Evolutionary conservation across 805 yeast species (phyloP).

Genomic region (Pichia ethanolica): DNA sequence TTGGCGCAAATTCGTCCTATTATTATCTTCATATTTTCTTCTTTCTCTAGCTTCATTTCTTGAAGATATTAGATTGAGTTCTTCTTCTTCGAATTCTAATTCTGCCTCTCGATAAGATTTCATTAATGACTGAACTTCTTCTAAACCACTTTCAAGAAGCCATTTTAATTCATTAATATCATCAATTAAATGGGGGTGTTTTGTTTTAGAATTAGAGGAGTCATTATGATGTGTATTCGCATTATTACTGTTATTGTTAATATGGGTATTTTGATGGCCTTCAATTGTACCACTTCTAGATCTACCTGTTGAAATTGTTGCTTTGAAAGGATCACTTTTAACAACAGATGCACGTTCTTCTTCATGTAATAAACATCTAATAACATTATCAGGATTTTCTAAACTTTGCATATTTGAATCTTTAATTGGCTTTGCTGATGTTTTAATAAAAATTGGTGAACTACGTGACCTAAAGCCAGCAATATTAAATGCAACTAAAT

Average conservation of each 20-base stretch:
- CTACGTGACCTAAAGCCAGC: conserved; percentile 35
- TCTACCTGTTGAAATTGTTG: conserved; percentile 18
- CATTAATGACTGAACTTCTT: conserved; percentile 31
- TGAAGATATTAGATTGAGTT: conserved; percentile 26
- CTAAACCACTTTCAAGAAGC: conserved; percentile 35
- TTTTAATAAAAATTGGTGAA: conserved; percentile 34
- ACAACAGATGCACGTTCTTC: conserved; percentile 25
- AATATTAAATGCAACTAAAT: conserved; percentile 35
- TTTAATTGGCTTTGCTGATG: conserved; percentile 20
- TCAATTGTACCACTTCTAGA: conserved; percentile 32
- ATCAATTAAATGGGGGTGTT: conserved; percentile 26
- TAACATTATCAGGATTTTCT: conserved; percentile 33
- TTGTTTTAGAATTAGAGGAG: conserved; percentile 13
- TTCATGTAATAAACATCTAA: conserved; percentile 29
- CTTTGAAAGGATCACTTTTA: conserved; percentile 24
- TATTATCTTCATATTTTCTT: conserved; percentile 34
- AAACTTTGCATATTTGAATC: conserved; percentile 18
- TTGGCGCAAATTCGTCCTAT: conserved; percentile 32
- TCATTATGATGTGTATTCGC: conserved; percentile 2
- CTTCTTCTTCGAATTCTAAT: conserved; percentile 34
- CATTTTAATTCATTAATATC: conserved; percentile 38
- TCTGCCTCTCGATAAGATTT: conserved; percentile 27
- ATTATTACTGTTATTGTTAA: conserved; percentile 3
- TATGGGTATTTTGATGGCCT: conserved; percentile 11
- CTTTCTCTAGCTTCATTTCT: conserved; percentile 33